Percentiles rank a stretch among this genome's conserved stretches.
Conservation (phyloP, 2,329 filamentous ascomycete genomes). For the Nemania sp. region DNA sequence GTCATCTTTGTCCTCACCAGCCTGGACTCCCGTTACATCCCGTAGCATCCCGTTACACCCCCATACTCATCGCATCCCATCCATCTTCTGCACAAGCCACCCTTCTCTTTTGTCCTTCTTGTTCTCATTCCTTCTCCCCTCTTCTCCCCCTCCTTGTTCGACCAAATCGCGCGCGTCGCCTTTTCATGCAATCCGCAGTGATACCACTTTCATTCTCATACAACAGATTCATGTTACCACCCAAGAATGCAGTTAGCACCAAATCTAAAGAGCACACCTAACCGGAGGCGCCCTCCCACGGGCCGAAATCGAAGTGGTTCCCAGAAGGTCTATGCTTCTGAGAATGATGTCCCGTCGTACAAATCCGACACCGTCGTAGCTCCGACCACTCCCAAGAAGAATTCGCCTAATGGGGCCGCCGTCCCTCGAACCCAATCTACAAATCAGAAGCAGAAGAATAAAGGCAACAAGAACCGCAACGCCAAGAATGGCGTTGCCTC, state of each 20-base stretch:
- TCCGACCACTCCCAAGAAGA: slow-evolving; percentile 54
- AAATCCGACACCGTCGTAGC: slow-evolving; percentile 38
- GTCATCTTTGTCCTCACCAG: slow-evolving; percentile 20
- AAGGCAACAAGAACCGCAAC: slow-evolving; percentile 35
- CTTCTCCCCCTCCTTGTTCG: neutral
- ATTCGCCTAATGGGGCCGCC: slow-evolving; percentile 39
- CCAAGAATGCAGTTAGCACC: slow-evolving; percentile 44
- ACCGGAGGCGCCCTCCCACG: slow-evolving; percentile 46
- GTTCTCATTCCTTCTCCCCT: neutral
- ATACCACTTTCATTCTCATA: slow-evolving; percentile 4
- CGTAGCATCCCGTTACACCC: neutral
- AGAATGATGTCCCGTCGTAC: slow-evolving; percentile 55
- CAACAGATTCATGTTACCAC: slow-evolving; percentile 34
- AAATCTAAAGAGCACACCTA: slow-evolving; percentile 44
- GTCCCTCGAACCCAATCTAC: slow-evolving; percentile 40
- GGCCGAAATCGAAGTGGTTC: slow-evolving; percentile 45
- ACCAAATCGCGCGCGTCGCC: neutral
- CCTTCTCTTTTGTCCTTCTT: too few relatives aligned
- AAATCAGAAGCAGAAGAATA: slow-evolving; percentile 39
- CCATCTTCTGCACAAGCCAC: neutral
- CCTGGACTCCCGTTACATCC: slow-evolving; percentile 11
- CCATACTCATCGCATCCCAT: neutral
- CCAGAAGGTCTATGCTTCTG: slow-evolving; percentile 63
- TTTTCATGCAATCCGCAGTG: neutral
- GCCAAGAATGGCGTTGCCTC: slow-evolving; percentile 45